Evolutionary conservation across 2,329 filamentous ascomycete genomes (phyloP), one percentile per base, ranked within the genome.

Genomic region (Alternaria brassicae): DNA sequence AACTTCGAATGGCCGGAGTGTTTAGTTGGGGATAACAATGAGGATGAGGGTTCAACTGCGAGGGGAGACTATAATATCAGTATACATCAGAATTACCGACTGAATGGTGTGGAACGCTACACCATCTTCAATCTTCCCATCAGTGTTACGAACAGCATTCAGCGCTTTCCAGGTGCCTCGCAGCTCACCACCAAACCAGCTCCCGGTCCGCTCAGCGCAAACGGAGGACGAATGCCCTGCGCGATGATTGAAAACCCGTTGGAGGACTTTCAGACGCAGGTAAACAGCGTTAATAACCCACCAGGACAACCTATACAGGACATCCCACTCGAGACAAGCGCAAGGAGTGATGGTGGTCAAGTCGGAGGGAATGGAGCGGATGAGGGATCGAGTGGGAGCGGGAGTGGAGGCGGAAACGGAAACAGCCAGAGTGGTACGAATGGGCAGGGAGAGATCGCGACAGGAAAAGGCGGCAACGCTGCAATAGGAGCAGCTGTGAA

Each of bases 1-100:
- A 88, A 88, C 70, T 91, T 89, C 87, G 80, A 85, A 19, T 91
- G 89, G 89, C 89, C 89, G 0, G 83, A 85, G 58, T 91, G 89
- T 67, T 80, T 91, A 0, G 85, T 87, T 3, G 89, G 89, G 17
- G 79, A 88, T 49, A 86, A 86, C 3, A 74, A 83, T 17, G 69
- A 75, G 30, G 63, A 69, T 1, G 72, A 77, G 3, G 73, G 77
- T 0, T 86, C 83, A 15, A 60, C 57, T 50, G 84, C 83, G 23
- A 81, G 87, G 3, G 89, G 88, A 3, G 77, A 80, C 17, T 91
- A 91, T 72, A 91, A 91, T 68, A 88, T 91, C 69, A 90, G 88
- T 6, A 89, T 91, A 67, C 88, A 88, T 55, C 89, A 91, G 69
- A 88, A 84, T 68, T 91, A 90, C 73, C 83, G 86, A 12, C 81